Conservation (phyloP, 352 stramenopile species). For the Pythium diclinum region DNA sequence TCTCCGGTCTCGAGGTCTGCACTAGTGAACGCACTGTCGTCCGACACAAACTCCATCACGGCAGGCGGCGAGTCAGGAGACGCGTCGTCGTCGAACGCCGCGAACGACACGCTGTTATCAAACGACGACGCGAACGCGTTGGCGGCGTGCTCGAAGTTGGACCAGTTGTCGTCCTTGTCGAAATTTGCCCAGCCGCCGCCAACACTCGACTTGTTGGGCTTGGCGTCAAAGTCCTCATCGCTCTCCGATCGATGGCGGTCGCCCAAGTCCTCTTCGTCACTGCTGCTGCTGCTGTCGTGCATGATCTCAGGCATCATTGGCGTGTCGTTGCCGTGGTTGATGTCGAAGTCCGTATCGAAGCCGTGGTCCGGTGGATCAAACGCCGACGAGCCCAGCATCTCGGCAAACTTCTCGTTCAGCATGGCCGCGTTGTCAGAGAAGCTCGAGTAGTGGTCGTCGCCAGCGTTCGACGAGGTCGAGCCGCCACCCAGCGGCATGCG, state of each 20-base stretch:
- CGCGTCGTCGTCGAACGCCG: conserved; percentile 39
- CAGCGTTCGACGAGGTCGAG: conserved; percentile 44
- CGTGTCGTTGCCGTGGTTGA: conserved; percentile 60
- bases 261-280: conserved; percentile 79
- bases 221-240: conserved; percentile 38
- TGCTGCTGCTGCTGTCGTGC: conserved; percentile 85
- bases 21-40: conserved; percentile 20
- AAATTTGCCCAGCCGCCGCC: conserved; percentile 62
- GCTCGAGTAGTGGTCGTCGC: conserved; percentile 68
- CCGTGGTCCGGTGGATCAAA: conserved; percentile 45
- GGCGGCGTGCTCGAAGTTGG: conserved; percentile 55
- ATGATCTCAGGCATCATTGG: conserved; percentile 82
- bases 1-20: conserved; percentile 13
- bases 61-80: conserved; percentile 24
- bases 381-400: conserved; percentile 73
- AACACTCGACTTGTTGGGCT: conserved; percentile 17
- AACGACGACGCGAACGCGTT: conserved; percentile 57
- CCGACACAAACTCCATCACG: conserved; percentile 30
- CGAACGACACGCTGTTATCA: conserved; percentile 30
- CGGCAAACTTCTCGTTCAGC: conserved; percentile 79
- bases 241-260: conserved; percentile 33
- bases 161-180: conserved; percentile 56
- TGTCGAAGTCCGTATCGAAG: conserved; percentile 78
- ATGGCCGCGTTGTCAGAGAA: conserved; percentile 75
- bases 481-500: conserved; percentile 63